A percentile compares a stretch with the other conserved stretches of the same genome.
These are phyloP conservation scores for Boletales sp. DNA, from an alignment of 768 basidiomycete genomes.

Conservation along the genomic window DNA sequence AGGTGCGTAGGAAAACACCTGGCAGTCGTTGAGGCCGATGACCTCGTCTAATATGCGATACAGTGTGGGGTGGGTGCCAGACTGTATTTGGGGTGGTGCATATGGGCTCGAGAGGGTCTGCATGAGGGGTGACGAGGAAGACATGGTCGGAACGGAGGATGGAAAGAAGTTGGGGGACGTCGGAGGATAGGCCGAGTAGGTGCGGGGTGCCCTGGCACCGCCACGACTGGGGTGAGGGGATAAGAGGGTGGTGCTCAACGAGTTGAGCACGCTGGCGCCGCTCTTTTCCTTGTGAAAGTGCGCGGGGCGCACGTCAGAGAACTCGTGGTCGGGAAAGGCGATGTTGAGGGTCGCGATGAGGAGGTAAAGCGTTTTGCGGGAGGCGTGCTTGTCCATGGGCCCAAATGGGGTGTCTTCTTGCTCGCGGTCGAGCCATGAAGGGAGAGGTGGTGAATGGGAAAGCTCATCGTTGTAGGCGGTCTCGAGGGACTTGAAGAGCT, in stretches of 20 bases:
- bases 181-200: conserved; percentile 85
- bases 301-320: conserved; percentile 85
- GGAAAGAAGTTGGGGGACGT: conserved; percentile 72
- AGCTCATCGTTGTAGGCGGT: conserved; percentile 74
- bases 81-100: conserved; percentile 67
- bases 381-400: conserved; percentile 78
- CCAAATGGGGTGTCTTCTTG: conserved; percentile 86
- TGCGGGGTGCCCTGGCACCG: conserved; percentile 66
- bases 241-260: conserved; percentile 79
- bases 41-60: conserved; percentile 87
- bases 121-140: conserved; percentile 67
- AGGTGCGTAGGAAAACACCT: conserved; percentile 92
- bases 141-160: conserved; percentile 61
- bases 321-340: conserved; percentile 97
- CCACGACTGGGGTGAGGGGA: conserved; percentile 56
- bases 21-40: conserved; percentile 87
- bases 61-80: conserved; percentile 84
- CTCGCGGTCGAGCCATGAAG: conserved; percentile 70
- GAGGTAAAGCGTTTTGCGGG: conserved; percentile 90
- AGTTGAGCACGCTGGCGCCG: conserved; percentile 73
- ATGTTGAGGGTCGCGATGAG: conserved; percentile 96
- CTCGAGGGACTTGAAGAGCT: conserved; percentile 91
- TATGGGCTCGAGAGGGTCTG: conserved; percentile 59
- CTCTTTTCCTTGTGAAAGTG: conserved; percentile 85
- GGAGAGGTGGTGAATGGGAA: conserved; percentile 80